phyloP scores from a whole-genome alignment of 140 eudicot species.

The Eryngium alpinum region DNA sequence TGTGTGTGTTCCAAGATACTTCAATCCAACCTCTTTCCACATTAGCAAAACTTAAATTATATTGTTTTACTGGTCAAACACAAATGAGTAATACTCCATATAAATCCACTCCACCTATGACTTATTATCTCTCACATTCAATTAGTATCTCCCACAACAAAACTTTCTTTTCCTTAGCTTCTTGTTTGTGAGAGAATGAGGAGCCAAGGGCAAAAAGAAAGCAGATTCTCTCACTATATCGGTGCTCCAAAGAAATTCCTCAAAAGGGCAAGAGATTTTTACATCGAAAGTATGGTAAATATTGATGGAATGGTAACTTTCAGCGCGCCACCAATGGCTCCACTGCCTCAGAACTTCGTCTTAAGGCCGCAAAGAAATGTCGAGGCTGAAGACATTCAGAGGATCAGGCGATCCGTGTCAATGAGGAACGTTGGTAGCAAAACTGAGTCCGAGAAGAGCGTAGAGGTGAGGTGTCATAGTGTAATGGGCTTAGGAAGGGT shows the following conservation, averaged over 20 bases:
- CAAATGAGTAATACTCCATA: background rate
- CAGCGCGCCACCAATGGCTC: conserved; percentile 25
- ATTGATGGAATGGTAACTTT: conserved; percentile 39
- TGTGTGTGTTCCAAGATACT: background rate
- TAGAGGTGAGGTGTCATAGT: conserved; percentile 5
- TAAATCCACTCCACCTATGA: background rate
- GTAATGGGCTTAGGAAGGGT: conserved; percentile 38
- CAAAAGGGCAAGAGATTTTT: conserved; percentile 37
- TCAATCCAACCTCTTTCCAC: background rate
- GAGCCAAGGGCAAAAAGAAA: conserved; percentile 13
- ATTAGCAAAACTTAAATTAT: background rate
- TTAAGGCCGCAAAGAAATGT: conserved; percentile 22
- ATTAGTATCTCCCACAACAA: background rate
- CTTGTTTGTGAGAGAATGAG: background rate
- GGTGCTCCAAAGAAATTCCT: conserved; percentile 37
- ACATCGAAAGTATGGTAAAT: conserved; percentile 36
- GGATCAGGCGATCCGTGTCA: conserved; percentile 23
- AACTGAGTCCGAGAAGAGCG: conserved; percentile 19
- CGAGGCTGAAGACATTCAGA: background rate
- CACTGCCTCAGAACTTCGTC: conserved; percentile 30
- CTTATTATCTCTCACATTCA: background rate
- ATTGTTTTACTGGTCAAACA: background rate
- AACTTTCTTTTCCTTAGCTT: background rate
- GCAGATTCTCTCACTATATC: conserved; percentile 25
- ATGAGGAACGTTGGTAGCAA: conserved; percentile 18